Base-by-base conservation (phyloP, 805 yeast species). In the Kuraishia borneana region DNA sequence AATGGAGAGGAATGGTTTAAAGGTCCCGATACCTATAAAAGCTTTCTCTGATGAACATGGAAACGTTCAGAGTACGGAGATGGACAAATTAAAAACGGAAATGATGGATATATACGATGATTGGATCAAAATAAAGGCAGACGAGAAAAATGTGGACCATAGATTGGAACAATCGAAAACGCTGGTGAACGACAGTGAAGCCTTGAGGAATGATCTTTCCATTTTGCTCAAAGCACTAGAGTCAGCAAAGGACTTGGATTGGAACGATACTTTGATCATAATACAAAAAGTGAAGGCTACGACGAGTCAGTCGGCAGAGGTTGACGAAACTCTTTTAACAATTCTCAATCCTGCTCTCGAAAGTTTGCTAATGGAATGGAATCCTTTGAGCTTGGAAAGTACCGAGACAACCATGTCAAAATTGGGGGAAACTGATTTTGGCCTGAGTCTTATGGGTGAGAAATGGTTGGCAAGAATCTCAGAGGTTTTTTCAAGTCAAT, bases 21-120 rank as follows among this genome's bases (percentile, higher is more conserved):
- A 44, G 0, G 61, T 68, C 1, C 70, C 73, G 1, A 10, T 38
- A 3, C 41, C 43, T 5, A 47, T 62, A 35, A 63, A 64, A 42
- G 48, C 48, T 29, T 30, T 55, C 2, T 54, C 61, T 7, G 68
- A 61, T 39, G 39, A 43, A 12, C 28, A 25, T 12, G 28, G 16
- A 10, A 10, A 12, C 28, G 28, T 10, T 6, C 6, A 12, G 6
- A 25, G 13, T 16, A 16, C 8, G 28, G 16, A 10, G 28, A 16
- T 25, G 13, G 16, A 25, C 8, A 10, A 8, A 6, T 12, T 25
- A 12, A 8, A 25, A 12, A 10, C 13, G 13, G 16, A 25, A 6
- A 7, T 25, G 28, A 12, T 25, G 13, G 28, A 25, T 16, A 25
- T 25, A 25, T 25, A 19, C 25, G 23, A 18, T 6, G 23, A 30